Evolutionary conservation across 192 early-diverging fungal genomes (phyloP), one percentile per base, ranked within the genome.

Genomic region (Podila horticola): DNA sequence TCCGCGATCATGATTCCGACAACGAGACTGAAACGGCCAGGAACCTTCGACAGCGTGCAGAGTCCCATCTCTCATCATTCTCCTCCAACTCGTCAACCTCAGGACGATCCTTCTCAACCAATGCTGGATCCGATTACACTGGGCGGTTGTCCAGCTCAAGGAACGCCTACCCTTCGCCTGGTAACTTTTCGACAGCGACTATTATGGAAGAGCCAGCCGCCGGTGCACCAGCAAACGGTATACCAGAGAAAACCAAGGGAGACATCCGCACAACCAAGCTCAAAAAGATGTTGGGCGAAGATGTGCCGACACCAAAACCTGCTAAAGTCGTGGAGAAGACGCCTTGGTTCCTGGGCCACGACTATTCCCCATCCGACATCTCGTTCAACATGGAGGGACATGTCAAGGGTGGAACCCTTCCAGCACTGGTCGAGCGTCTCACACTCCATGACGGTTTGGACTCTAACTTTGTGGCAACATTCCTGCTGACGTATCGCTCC

Each of bases 401-500:
- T 67, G 95, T 98, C 33, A 94, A 93, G 74, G 97, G 97, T 59
- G 97, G 95, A 38, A 98, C 96, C 13, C 86, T 98, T 52, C 67
- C 77, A 13, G 96, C 95, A 34, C 85, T 98, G 20, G 87, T 96
- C 5, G 96, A 97, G 82, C 88, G 96, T 19, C 87, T 98, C 71
- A 98, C 96, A 8, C 83, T 95, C 17, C 97, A 98, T 64, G 95
- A 98, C 69, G 89, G 90, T 19, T 68, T 86, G 10, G 96, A 99
- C 63, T 79, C 91, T 58, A 92, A 91, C 79, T 98, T 95, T 84
- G 92, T 91, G 38, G 89, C 87, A 31, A 94, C 96, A 0, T 98
- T 99, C 81, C 72, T 99, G 66, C 85, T 99, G 41, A 98, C 98
- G 3, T 99, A 97, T 86, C 94, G 95, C 33, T 96, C 96, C 12